These are phyloP conservation scores for Kwoniella shandongensis DNA, from an alignment of 768 basidiomycete species.

Conservation along the genomic window DNA sequence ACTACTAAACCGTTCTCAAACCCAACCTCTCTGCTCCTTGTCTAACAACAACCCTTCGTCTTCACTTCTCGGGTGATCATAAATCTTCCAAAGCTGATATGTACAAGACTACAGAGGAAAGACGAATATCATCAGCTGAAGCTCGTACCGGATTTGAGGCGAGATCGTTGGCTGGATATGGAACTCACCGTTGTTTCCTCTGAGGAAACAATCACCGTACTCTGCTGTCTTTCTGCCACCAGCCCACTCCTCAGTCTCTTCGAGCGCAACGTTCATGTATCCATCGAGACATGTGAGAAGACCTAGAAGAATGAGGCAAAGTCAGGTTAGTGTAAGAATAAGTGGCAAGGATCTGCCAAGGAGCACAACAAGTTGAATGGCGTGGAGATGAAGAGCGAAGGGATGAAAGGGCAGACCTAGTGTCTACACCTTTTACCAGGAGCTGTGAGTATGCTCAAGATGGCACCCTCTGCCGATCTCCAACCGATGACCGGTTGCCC, in stretches of 20 bases:
- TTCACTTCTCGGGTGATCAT: not conserved
- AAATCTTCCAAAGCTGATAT: constrained; percentile 51
- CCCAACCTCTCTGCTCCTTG: not conserved
- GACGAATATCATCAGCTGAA: not conserved
- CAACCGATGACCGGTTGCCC: no score
- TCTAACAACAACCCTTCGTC: not conserved
- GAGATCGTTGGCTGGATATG: not conserved
- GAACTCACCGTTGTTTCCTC: constrained; percentile 52
- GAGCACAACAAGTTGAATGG: no score
- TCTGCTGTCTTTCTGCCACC: constrained; percentile 80
- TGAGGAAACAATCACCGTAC: constrained; percentile 92
- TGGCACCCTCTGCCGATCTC: no score
- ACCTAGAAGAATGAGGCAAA: constrained; percentile 58
- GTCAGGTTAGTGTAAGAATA: no score
- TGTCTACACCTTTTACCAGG: no score
- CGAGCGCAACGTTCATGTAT: constrained; percentile 98
- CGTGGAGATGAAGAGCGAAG: no score
- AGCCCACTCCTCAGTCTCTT: constrained; percentile 95
- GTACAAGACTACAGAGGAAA: constrained; percentile 42
- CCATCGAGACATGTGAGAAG: constrained; percentile 92
- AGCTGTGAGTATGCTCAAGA: no score
- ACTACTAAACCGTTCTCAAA: not conserved
- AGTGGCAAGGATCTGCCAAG: no score
- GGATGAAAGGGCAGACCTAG: no score
- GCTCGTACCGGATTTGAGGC: not conserved